Evolutionary conservation across 2,329 filamentous ascomycete species (phyloP), one percentile per base, ranked within the genome.

Genomic region (Arthrobotrys pseudoclavata): DNA sequence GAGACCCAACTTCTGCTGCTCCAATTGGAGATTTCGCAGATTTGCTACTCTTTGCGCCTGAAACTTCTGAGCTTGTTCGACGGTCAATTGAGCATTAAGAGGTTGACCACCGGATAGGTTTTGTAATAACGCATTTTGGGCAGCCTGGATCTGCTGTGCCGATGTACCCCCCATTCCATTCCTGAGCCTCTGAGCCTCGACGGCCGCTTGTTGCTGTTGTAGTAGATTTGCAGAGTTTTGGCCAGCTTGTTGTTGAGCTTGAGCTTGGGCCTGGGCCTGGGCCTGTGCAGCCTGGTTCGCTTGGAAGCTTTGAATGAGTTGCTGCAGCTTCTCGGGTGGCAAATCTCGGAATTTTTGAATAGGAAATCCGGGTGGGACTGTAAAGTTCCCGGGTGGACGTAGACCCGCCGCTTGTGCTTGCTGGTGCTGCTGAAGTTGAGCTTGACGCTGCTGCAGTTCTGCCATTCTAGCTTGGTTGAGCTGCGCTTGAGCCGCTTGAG

Each of bases 311-410:
- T 69, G 71, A 45, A 76, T 69, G 4, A 67, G 29, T 29, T 69
- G 64, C 60, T 76, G 71, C 15, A 76, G 40, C 29, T 76, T 67
- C 20, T 76, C 71, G 18, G 64, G 71, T 10, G 71, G 45, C 6
- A 76, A 48, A 53, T 66, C 60, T 26, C 64, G 63, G 50, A 76
- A 69, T 7, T 76, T 76, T 4, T 64, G 57, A 34, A 76, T 76
- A 3, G 71, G 71, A 20, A 76, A 76, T 10, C 71, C 71, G 2
- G 64, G 64, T 3, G 71, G 71, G 34, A 76, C 61, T 6, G 42
- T 24, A 50, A 76, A 66, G 40, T 61, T 69, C 6, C 63, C 63
- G 1, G 45, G 71, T 15, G 55, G 50, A 15, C 34, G 47, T 3
- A 45, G 26, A 31, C 69, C 55, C 4, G 64, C 71, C 13, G 34